Conservation (phyloP, 495 filamentous ascomycete genomes). For the Xylaria grammica region DNA sequence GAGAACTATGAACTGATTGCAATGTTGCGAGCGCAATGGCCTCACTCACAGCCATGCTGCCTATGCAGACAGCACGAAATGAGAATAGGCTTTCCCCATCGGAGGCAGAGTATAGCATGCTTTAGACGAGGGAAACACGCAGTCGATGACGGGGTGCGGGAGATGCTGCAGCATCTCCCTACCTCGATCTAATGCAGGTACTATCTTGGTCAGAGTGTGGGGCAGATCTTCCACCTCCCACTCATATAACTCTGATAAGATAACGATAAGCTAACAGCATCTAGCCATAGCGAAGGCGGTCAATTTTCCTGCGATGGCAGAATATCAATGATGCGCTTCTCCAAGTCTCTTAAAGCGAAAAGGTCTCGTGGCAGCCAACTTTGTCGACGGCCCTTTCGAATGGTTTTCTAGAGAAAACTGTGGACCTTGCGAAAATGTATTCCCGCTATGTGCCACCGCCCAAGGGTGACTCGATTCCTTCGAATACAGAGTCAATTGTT, state of each 20-base stretch:
- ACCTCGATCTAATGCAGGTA: no score
- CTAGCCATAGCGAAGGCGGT: conserved; percentile 33
- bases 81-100: background rate
- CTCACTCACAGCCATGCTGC: conserved; percentile 2
- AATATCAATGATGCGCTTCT: conserved; percentile 19
- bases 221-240: no score
- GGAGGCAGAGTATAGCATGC: background rate
- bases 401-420: background rate
- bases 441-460: conserved; percentile 55
- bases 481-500: conserved; percentile 16
- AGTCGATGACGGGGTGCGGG: background rate
- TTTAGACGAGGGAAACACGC: background rate
- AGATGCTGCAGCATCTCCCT: background rate
- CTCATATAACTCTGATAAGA: conserved; percentile 22
- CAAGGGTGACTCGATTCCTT: conserved; percentile 18
- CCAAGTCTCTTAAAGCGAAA: background rate
- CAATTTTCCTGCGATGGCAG: conserved; percentile 38
- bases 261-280: background rate
- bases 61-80: background rate
- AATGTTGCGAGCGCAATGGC: background rate
- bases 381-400: background rate
- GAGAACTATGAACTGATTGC: no score
- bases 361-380: background rate
- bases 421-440: conserved; percentile 53
- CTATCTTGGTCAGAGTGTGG: no score